Base-by-base conservation (phyloP, 2,329 filamentous ascomycete genomes). In the Didymella segeticola region DNA sequence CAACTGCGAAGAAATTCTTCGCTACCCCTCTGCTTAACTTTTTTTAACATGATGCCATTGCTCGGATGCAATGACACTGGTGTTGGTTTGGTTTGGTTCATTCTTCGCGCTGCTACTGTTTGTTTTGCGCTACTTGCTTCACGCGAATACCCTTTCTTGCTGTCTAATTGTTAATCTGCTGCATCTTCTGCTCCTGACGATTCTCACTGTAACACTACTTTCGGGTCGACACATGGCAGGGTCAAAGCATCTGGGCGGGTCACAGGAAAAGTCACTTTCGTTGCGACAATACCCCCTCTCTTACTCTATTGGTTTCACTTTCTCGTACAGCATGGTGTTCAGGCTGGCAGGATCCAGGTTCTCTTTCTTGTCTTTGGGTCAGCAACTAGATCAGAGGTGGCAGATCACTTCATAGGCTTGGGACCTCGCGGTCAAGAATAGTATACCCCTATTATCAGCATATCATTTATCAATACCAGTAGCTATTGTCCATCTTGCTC, bases 1-100 rank as follows among this genome's bases (percentile, higher is more conserved):
- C 75, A 97, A 98, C 81, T 96, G 92, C 78, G 91, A 96, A 69
- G 90, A 93, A 23, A 93, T 98, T 64, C 81, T 98, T 54, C 80
- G 80, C 58, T 74, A 81, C 62, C 82, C 83, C 50, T 67, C 66
- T 49, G 69, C 70, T 56, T 74, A 72, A 66, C 43, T 52, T 34
- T 22, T 55, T 20, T 50, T n/a, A n/a, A 43, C 52, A 42, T 50
- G n/a, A 34, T 41, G 25, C 47, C 47, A 58, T 47, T 57, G 51
- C 61, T 61, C 50, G 43, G 60, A 64, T 58, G 62, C 60, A 58
- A 63, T 59, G 62, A 62, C 64, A 57, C 64, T 60, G 65, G 65
- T 62, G 60, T 67, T 63, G 52, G 65, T 63, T 56, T 61, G 37
- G 54, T 57, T 53, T 29, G 31, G 50, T 23, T 38, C 12, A 23